phyloP scores from a whole-genome alignment of 1,139 yeast species.

The Geotrichum phurueaensis region DNA sequence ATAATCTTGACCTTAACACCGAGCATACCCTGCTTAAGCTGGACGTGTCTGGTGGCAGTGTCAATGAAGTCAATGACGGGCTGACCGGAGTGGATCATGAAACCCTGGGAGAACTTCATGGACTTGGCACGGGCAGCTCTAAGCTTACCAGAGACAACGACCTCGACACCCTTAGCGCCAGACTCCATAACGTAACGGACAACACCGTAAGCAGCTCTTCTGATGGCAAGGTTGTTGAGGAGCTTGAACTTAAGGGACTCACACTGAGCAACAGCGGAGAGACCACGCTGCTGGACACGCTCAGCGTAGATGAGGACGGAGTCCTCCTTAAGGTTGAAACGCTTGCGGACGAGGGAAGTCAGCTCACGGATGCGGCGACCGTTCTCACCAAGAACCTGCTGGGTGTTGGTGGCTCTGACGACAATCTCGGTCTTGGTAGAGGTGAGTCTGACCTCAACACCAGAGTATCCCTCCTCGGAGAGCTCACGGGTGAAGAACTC shows the following conservation, averaged over 20 bases:
- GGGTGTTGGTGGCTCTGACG: slow-evolving; percentile 98
- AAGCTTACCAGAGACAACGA: slow-evolving; percentile 97
- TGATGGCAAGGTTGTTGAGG: slow-evolving; percentile 97
- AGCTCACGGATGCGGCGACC: slow-evolving; percentile 99
- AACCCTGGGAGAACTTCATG: slow-evolving; percentile 99
- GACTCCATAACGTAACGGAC: slow-evolving; percentile 99
- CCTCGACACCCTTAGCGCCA: slow-evolving; percentile 99
- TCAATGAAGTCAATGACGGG: slow-evolving; percentile 98
- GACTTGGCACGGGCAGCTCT: slow-evolving; percentile 99
- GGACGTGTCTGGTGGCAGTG: slow-evolving; percentile 98
- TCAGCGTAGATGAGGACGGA: slow-evolving; percentile 95
- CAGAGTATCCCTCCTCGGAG: slow-evolving; percentile 99
- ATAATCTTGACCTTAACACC: slow-evolving; percentile 99
- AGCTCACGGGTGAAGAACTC: slow-evolving; percentile 99
- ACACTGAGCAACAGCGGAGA: slow-evolving; percentile 99
- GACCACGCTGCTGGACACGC: slow-evolving; percentile 99
- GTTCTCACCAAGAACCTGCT: slow-evolving; percentile 98
- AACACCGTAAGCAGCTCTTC: slow-evolving; percentile 99
- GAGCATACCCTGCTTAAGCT: slow-evolving; percentile 99
- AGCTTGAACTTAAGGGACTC: slow-evolving; percentile 98
- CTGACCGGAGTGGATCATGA: slow-evolving; percentile 99
- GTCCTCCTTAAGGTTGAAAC: slow-evolving; percentile 95
- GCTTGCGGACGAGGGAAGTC: slow-evolving; percentile 95
- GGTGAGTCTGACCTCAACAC: slow-evolving; percentile 99
- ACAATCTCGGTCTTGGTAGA: slow-evolving; percentile 97